A percentile compares a stretch with the other conserved stretches of the same genome.
phyloP scores from a whole-genome alignment of 495 filamentous ascomycete genomes.

The Geoglossum glabrum region DNA sequence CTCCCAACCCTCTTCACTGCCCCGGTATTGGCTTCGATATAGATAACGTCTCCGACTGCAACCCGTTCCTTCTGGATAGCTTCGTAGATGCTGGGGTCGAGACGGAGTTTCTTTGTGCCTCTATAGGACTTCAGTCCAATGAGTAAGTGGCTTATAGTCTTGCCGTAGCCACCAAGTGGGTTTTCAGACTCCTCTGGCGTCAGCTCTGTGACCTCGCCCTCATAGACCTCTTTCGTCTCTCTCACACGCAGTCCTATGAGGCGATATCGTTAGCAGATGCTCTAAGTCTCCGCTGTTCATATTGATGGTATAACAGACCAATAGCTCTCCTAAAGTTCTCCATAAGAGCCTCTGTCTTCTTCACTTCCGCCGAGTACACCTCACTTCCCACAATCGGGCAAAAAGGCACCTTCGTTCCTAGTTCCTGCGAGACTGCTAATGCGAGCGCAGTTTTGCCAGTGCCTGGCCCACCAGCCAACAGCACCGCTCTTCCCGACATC shows the following conservation, averaged over 20 bases:
- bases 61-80: slow-evolving; percentile 96
- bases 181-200: slow-evolving; percentile 97
- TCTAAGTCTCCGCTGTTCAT: neutral
- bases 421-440: slow-evolving; percentile 80
- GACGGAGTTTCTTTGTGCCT: slow-evolving; percentile 87
- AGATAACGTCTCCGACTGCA: slow-evolving; percentile 88
- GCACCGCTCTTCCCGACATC: slow-evolving; percentile 86
- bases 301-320: slow-evolving; percentile 27
- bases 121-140: slow-evolving; percentile 78
- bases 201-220: slow-evolving; percentile 88
- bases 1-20: slow-evolving; percentile 90
- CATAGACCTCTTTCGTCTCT: slow-evolving; percentile 96
- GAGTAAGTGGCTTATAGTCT: slow-evolving; percentile 78
- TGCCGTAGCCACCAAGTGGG: slow-evolving; percentile 84
- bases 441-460: slow-evolving; percentile 96
- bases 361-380: slow-evolving; percentile 90
- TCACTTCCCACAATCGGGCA: slow-evolving; percentile 94
- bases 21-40: slow-evolving; percentile 95
- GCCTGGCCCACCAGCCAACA: slow-evolving; percentile 81
- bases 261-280: neutral
- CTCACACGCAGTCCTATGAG: slow-evolving; percentile 57
- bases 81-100: slow-evolving; percentile 97
- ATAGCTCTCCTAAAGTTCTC: slow-evolving; percentile 96
- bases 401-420: slow-evolving; percentile 94
- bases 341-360: slow-evolving; percentile 97